phyloP scores from a whole-genome alignment of 306 rosid species.

The Casuarina cunninghamiana region DNA sequence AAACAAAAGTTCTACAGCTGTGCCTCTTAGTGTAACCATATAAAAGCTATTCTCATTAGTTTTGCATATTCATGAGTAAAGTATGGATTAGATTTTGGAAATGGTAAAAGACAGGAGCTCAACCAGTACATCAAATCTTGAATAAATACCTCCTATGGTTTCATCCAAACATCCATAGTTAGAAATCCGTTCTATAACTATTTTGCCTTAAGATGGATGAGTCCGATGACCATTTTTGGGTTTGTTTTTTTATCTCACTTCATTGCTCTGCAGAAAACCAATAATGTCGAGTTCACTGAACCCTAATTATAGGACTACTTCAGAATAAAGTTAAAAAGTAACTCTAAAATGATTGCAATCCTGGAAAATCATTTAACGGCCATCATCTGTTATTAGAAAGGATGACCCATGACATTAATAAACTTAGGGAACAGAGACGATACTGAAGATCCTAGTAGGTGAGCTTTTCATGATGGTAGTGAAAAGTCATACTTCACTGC shows the following conservation, averaged over 20 bases:
- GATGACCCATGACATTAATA: slow-evolving; percentile 8
- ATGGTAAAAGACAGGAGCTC: not conserved
- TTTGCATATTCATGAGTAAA: too few species aligned
- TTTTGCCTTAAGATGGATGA: not conserved
- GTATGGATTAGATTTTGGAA: not conserved
- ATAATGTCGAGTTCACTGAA: slow-evolving; percentile 9
- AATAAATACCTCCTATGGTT: not conserved
- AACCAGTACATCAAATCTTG: not conserved
- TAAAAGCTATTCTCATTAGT: too few species aligned
- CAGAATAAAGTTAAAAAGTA: slow-evolving; percentile 1
- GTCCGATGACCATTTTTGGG: slow-evolving; percentile 5
- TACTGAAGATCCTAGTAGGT: not conserved
- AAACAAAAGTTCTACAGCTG: too few species aligned
- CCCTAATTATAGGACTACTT: slow-evolving; percentile 7
- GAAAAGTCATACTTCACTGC: not conserved
- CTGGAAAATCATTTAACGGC: not conserved
- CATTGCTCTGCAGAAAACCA: not conserved
- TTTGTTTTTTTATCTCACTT: not conserved
- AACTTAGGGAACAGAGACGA: not conserved
- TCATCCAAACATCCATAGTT: not conserved
- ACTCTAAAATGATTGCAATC: slow-evolving; percentile 17
- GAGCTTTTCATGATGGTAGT: not conserved
- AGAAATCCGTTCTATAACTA: not conserved
- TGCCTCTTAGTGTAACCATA: too few species aligned
- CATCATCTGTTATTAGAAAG: not conserved